Conservation (phyloP, 106 monocot genomes). For the Dendrobium chrysotoxum region DNA sequence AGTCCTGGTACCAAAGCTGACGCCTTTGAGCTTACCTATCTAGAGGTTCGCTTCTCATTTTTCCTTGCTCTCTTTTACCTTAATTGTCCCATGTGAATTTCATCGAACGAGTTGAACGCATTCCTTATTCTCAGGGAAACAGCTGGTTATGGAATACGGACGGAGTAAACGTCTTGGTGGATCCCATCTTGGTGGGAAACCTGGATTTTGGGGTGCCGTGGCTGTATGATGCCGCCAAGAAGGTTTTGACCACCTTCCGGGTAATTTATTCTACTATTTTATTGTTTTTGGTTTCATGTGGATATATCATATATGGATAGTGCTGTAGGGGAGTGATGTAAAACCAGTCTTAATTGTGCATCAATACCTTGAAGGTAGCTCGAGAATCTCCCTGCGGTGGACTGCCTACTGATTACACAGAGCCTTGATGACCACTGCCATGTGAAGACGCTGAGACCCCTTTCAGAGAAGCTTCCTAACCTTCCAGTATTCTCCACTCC, state of each 20-base stretch:
- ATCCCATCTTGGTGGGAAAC: conserved; percentile 87
- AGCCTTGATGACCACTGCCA: conserved; percentile 96
- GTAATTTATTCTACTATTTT: conserved; percentile 16
- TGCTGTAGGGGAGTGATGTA: neutral
- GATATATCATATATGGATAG: neutral
- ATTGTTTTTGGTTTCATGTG: conserved; percentile 4
- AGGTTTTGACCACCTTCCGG: conserved; percentile 41
- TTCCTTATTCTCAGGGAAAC: conserved; percentile 43
- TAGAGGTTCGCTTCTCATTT: conserved; percentile 30
- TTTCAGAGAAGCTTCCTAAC: conserved; percentile 48
- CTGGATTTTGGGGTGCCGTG: conserved; percentile 86
- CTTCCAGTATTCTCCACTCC: conserved; percentile 72
- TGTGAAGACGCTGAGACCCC: conserved; percentile 61
- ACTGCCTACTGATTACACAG: conserved; percentile 87
- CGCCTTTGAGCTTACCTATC: conserved; percentile 45
- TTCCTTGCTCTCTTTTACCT: neutral
- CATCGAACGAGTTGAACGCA: neutral
- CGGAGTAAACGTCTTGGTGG: conserved; percentile 63
- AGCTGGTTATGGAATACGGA: conserved; percentile 87
- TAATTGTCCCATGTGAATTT: neutral
- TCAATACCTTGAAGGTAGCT: conserved; percentile 29
- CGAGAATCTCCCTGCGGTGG: conserved; percentile 63
- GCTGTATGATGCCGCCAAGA: conserved; percentile 84
- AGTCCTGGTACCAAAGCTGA: neutral
- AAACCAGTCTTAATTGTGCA: neutral